Conservation (phyloP, 148 eudicot genomes). For the Oxyria digyna region DNA sequence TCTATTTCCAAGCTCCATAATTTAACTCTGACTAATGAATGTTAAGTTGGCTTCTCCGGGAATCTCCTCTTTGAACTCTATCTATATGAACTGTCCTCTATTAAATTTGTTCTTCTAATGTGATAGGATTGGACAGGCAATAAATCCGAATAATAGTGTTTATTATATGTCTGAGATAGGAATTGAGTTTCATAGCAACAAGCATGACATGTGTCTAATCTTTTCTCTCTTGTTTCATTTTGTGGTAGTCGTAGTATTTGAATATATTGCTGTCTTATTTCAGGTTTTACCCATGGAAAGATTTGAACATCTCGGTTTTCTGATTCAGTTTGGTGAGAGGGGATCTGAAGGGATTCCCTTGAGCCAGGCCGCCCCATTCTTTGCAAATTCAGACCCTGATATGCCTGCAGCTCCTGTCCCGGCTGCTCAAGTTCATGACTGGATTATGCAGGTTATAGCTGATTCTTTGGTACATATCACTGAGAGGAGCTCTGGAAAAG, state of each 20-base stretch:
- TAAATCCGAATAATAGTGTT: background rate
- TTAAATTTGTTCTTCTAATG: background rate
- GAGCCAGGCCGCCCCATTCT: constrained; percentile 82
- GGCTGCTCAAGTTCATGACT: constrained; percentile 75
- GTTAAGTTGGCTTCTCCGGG: background rate
- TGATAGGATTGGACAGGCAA: background rate
- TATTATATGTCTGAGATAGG: background rate
- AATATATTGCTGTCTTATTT: background rate
- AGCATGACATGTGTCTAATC: background rate
- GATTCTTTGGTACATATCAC: constrained; percentile 65
- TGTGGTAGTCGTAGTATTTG: background rate
- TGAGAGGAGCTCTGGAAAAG: constrained; percentile 70
- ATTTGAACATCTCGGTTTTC: constrained; percentile 77
- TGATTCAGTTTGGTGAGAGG: constrained; percentile 74
- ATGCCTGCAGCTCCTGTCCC: constrained; percentile 98
- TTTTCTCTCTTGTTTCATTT: background rate
- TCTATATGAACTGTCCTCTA: background rate
- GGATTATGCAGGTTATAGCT: constrained; percentile 71
- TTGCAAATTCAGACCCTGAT: constrained; percentile 95
- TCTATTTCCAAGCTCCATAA: background rate
- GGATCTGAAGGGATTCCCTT: constrained; percentile 64
- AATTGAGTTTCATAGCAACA: background rate
- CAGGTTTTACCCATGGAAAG: constrained; percentile 94
- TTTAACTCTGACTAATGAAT: background rate
- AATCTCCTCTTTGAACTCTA: background rate